Base-by-base conservation (phyloP, 1,284 basidiomycete genomes). In the Vanrija sp. region DNA sequence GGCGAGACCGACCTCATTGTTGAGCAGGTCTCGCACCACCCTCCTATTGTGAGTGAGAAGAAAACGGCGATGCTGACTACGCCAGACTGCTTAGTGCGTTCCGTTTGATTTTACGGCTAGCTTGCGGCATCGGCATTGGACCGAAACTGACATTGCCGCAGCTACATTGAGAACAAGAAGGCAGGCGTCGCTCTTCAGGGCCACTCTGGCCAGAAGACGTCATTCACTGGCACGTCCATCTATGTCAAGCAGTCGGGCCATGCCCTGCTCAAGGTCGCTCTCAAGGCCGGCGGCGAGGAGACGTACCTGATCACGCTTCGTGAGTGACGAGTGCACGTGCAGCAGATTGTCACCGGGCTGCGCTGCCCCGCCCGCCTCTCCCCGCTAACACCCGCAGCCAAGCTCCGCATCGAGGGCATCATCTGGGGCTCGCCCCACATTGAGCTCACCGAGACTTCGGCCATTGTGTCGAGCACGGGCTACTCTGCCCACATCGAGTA, bases 21-120 rank as follows among this genome's bases (percentile, higher is more conserved):
- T n/a, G 95, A 98, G 78, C 95, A 98, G 77, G 94, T 97, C 48
- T 95, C 91, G 24, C 93, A 95, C 69, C 92, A 95, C 75, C 92
- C 92, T 4, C 89, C 90, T 6, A 87, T 93, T 65, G 73, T 75
- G 55, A 64, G 73, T 69, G 3, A 14, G 31, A 9, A 14, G 4
- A 31, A 31, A 12, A 14, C 4, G 6, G n/a, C 9, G 15, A 19
- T 45, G 41, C 47, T 48, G 50, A 57, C 38, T 6, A 37, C 47
- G 19, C 47, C 41, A 68, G 66, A 92, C 75, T 49, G 69, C 72
- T 45, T 73, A 72, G 65, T 69, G 41, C 47, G 65, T 56, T 16
- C 0, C 6, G 24, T 7, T 37, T 9, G 4, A 10, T n/a, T 6
- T 1, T 46, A 14, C 8, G 14, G 14, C 6, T n/a, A 9, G 16